Base-by-base conservation (phyloP, 176 grass and related monocot genomes). In the Canna indica region DNA sequence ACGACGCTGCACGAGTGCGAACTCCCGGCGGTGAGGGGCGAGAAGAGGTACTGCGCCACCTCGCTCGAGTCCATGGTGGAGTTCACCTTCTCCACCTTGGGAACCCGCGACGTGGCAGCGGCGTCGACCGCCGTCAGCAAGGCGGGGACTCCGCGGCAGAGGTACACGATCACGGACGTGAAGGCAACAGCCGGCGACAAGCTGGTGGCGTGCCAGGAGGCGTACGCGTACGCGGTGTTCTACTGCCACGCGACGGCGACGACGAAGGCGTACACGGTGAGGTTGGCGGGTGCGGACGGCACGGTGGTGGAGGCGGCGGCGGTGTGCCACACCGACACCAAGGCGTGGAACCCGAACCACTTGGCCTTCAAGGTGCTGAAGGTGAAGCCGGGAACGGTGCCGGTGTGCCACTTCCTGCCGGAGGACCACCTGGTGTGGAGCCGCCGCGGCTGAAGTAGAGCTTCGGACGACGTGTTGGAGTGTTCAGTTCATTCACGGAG, bases 331-430 rank as follows among this genome's bases (percentile, higher is more conserved):
- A 71, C 44, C 7, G 45, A 83, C 54, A 74, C 75, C 4, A 41
- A 16, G 10, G 32, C 2, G n/a, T 69, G 52, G 52, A 61, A 61
- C 33, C 76, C 76, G 1, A 28, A 64, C 27, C 18, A 65, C 22
- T 47, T 66, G 0, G 67, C 46, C 25, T 72, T 82, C 22, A 24
- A 65, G 34, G 25, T 6, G 57, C 80, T 66, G 1, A 26, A 29
- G 9, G 36, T 77, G 36, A 82, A 67, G n/a, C 80, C 68, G 0
- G 80, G 80, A 4, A 69, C 61, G 8, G 68, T 67, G 36, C 12
- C 74, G 3, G 74, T 77, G 27, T 82, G 74, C 68, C 80, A 82
- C 74, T 82, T 73, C 80, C 68, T 82, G 47, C 70, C 68, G 9
- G 67, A 77, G 69, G 36, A 66, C 60, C 58, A 63, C 68, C 2